phyloP scores from a whole-genome alignment of 2,329 filamentous ascomycete species.

The Epicoccum sorghinum region DNA sequence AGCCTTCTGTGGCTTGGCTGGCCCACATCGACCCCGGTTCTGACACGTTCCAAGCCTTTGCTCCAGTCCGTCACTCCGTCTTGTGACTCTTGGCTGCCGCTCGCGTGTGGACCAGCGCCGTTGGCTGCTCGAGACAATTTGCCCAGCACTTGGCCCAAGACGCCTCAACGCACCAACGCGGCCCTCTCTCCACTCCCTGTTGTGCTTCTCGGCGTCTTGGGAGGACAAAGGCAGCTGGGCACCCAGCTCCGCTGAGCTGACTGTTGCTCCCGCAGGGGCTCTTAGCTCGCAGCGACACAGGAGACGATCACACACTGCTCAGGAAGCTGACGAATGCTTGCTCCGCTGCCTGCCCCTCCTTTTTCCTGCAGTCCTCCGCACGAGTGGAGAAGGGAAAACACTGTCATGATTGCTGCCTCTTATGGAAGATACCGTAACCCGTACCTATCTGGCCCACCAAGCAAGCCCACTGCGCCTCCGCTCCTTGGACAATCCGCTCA shows the following conservation, averaged over 20 bases:
- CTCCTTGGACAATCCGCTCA: conserved; percentile 37
- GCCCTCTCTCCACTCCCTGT: conserved; percentile 15
- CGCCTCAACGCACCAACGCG: conserved; percentile 16
- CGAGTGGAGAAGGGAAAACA: not conserved
- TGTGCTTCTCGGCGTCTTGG: conserved; percentile 27
- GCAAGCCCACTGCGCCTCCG: conserved; percentile 21
- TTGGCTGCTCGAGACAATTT: conserved; percentile 25
- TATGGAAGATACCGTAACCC: conserved; percentile 22
- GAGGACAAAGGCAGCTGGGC: conserved; percentile 21
- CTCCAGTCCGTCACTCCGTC: conserved; percentile 30
- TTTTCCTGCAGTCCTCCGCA: conserved; percentile 1
- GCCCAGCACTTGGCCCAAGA: conserved; percentile 34
- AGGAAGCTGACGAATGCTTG: conserved; percentile 11
- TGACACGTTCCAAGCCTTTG: conserved; percentile 37
- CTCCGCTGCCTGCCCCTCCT: conserved; percentile 1
- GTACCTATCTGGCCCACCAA: conserved; percentile 18
- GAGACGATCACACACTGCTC: conserved; percentile 2
- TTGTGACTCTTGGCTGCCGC: conserved; percentile 34
- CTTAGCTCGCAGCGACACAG: not conserved
- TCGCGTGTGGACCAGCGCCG: conserved; percentile 14
- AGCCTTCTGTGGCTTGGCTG: conserved; percentile 42
- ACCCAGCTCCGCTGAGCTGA: conserved; percentile 19
- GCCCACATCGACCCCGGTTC: conserved; percentile 19
- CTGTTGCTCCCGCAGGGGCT: conserved; percentile 1
- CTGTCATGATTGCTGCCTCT: not conserved